Evolutionary conservation across 148 eudicot species (phyloP).

Genomic region (Arbutus unedo): DNA sequence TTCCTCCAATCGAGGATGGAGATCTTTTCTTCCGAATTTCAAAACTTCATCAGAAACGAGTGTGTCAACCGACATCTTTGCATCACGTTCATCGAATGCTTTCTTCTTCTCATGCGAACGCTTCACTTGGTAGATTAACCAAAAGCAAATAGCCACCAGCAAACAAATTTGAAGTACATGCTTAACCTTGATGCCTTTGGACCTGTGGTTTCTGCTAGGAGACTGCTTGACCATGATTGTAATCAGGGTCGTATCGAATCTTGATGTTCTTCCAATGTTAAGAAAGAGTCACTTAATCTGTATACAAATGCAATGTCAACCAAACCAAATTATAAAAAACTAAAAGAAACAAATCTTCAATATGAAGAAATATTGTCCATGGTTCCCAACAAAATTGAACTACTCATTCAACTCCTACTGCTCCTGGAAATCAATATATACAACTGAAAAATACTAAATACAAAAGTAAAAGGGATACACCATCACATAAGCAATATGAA

Average conservation of each 20-base stretch:
- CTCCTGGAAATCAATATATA: not conserved
- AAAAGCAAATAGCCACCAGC: slow-evolving; percentile 75
- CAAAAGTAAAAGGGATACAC: not conserved
- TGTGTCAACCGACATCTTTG: slow-evolving; percentile 24
- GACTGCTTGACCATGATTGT: slow-evolving; percentile 63
- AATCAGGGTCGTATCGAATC: not conserved
- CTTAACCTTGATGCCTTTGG: slow-evolving; percentile 67
- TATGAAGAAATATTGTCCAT: not conserved
- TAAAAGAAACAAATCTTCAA: not conserved
- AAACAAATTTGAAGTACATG: slow-evolving; percentile 72
- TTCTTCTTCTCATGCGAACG: slow-evolving; percentile 79
- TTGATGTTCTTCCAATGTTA: not conserved
- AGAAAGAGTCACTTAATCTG: not conserved
- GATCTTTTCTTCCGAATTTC: slow-evolving; percentile 70
- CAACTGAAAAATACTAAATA: not conserved
- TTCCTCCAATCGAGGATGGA: slow-evolving; percentile 32
- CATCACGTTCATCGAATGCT: slow-evolving; percentile 55
- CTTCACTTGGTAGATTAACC: slow-evolving; percentile 92
- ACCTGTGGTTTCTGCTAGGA: slow-evolving; percentile 67
- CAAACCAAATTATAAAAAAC: not conserved
- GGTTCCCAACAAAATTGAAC: not conserved
- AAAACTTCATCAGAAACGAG: slow-evolving; percentile 25
- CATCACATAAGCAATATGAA: not conserved
- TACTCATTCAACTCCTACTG: not conserved
- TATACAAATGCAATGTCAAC: not conserved